Base-by-base conservation (phyloP, 2,329 filamentous ascomycete species). In the Aureobasidium subglaciale region DNA sequence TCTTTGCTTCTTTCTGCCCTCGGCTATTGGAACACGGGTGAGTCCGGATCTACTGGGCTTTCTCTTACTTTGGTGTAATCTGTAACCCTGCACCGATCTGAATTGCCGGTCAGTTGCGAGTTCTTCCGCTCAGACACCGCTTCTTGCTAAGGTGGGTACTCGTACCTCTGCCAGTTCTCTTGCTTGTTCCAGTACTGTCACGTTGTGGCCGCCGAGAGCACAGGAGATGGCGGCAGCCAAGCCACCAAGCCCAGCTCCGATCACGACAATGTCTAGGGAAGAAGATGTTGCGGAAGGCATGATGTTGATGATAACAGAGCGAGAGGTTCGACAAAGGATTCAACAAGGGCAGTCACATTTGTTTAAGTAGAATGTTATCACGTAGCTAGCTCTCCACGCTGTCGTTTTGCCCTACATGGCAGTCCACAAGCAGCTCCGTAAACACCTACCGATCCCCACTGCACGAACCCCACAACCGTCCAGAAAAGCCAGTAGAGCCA, bases 61-160 rank as follows among this genome's bases (percentile, higher is more conserved):
- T n/a, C 20, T 59, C 62, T 25, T 60, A 65, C 56, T 69, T 69
- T 10, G 78, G 76, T 0, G 76, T 79, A 4, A 80, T 68, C 59
- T 81, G 78, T n/a, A 81, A 69, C 1, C 78, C 78, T 13, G 77
- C 78, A 7, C 78, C 78, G 22, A 79, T 71, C 71, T 54, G 50
- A 34, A 2, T 41, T 38, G 46, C 22, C 46, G 46, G 46, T 38
- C 30, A 50, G 46, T 25, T 9, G 25, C 7, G 43, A 34, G 29
- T 18, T 29, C 13, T n/a, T 50, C 11, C 34, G 30, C n/a, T 29
- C 30, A 20, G 48, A 8, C 9, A 30, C 8, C 16, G 24, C 25
- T 3, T 40, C n/a, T 15, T 50, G 22, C 15, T n/a, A 29, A 15
- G 13, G 45, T 3, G 18, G 22, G 22, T 3, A 38, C n/a, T 20